phyloP scores from a whole-genome alignment of 495 filamentous ascomycete genomes.

The Chaetomium tenue region DNA sequence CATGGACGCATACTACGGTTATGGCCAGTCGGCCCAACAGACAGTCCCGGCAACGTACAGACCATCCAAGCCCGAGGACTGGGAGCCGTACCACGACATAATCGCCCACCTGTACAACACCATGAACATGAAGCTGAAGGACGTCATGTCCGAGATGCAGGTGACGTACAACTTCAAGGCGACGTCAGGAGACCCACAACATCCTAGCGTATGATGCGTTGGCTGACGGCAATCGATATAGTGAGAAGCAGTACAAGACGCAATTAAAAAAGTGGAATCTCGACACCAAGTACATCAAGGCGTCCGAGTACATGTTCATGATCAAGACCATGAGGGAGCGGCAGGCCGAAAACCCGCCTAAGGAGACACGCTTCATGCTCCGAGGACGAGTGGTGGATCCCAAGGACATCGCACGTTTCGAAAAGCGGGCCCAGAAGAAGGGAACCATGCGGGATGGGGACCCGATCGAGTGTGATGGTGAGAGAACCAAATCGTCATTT shows the following conservation, averaged over 20 bases:
- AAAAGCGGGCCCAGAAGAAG: slow-evolving; percentile 38
- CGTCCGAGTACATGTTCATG: slow-evolving; percentile 41
- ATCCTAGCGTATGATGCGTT: not conserved
- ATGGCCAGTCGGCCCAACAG: slow-evolving; percentile 13
- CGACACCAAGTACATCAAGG: slow-evolving; percentile 43
- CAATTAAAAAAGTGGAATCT: slow-evolving; percentile 44
- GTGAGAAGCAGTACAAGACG: slow-evolving; percentile 43
- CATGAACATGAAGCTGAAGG: slow-evolving; percentile 41
- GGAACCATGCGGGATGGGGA: slow-evolving; percentile 28
- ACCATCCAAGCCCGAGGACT: slow-evolving; percentile 39
- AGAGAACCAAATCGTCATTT: not conserved
- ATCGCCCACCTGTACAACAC: slow-evolving; percentile 37
- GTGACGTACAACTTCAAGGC: slow-evolving; percentile 35
- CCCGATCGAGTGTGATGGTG: slow-evolving; percentile 2
- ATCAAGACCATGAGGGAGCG: slow-evolving; percentile 36
- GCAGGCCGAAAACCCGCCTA: slow-evolving; percentile 30
- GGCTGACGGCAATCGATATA: slow-evolving; percentile 4
- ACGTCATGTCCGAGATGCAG: slow-evolving; percentile 39
- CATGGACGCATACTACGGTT: slow-evolving; percentile 23
- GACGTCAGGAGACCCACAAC: slow-evolving; percentile 29
- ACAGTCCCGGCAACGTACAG: slow-evolving; percentile 24
- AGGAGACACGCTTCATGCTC: slow-evolving; percentile 36
- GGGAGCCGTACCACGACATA: slow-evolving; percentile 39
- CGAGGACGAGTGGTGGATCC: slow-evolving; percentile 37
- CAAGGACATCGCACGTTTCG: slow-evolving; percentile 39